Evolutionary conservation across 441 rosid species (phyloP), one percentile per base, ranked within the genome.

Genomic region (Codiaeum variegatum): DNA sequence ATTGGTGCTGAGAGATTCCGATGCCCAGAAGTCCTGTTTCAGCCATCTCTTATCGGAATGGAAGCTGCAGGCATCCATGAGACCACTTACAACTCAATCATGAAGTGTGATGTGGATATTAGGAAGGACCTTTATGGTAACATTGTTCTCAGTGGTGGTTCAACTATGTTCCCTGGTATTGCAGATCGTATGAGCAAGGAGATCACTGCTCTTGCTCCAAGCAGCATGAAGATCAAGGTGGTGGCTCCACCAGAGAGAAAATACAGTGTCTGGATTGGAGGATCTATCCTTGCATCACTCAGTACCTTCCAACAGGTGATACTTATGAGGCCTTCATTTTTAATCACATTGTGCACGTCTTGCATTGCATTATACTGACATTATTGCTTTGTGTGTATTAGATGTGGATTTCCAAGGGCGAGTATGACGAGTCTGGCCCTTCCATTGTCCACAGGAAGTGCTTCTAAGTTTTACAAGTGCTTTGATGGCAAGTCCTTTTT

Each of bases 201-300:
- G 78, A 90, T 88, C 76, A 86, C 96, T 4, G 89, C 94, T 9
- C 90, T 89, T 24, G 91, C 96, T 66, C 93, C 93, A 9, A 87
- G 93, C 86, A 87, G 93, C 82, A 88, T 88, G 91, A 87, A 87
- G 81, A 87, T 90, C 64, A 88, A 88, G 87, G 96, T 90, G 44
- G 94, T 91, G 13, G 94, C 96, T 0, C 92, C 96, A 29, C 94
- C 93, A 0, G 96, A 91, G 85, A 91, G 96, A 70, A 91, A 91
- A 71, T 91, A 91, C 87, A 89, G 94, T 84, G 96, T 91, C 79
- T 91, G 94, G 94, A 89, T 91, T 47, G 96, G 96, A 71, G 94
- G 96, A 6, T 89, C 96, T 12, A 91, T 91, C 85, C 85, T 91
- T 62, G 96, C 96, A 21, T 91, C 96, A 46, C 91, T 91, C 83